Conservation (phyloP, 2,329 filamentous ascomycete genomes). For the Talaromyces pinophilus region DNA sequence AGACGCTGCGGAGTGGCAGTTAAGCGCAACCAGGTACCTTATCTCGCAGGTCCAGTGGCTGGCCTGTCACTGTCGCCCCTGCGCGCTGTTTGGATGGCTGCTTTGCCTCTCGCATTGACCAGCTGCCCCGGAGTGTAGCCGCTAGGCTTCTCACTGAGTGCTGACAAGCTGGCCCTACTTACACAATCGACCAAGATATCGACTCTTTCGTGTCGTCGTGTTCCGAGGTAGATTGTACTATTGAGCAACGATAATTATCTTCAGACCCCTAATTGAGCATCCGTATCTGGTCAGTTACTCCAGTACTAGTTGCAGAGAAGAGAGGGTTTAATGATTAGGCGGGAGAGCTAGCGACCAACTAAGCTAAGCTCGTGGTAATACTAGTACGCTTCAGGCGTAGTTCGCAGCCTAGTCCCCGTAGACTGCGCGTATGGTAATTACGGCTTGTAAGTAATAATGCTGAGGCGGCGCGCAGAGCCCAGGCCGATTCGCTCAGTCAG, state of each 20-base stretch:
- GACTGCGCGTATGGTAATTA: constrained; percentile 11
- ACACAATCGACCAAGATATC: background rate
- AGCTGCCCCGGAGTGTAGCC: background rate
- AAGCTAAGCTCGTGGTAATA: constrained; percentile 15
- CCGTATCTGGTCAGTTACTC: background rate
- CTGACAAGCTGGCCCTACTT: background rate
- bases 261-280: background rate
- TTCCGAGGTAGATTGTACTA: background rate
- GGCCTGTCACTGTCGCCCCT: background rate
- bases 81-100: background rate
- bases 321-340: background rate
- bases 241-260: background rate
- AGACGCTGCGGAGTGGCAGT: background rate
- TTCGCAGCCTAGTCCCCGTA: background rate
- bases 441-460: constrained; percentile 10
- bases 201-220: background rate
- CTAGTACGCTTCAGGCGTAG: constrained; percentile 7
- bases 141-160: background rate
- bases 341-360: constrained; percentile 4
- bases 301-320: background rate
- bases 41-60: constrained; percentile 9
- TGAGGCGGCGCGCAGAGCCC: constrained; percentile 9
- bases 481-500: constrained; percentile 8
- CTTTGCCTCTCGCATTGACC: constrained; percentile 1
- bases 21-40: constrained; percentile 6